Conservation (phyloP, 2,329 filamentous ascomycete genomes). For the Colletotrichum horii region DNA sequence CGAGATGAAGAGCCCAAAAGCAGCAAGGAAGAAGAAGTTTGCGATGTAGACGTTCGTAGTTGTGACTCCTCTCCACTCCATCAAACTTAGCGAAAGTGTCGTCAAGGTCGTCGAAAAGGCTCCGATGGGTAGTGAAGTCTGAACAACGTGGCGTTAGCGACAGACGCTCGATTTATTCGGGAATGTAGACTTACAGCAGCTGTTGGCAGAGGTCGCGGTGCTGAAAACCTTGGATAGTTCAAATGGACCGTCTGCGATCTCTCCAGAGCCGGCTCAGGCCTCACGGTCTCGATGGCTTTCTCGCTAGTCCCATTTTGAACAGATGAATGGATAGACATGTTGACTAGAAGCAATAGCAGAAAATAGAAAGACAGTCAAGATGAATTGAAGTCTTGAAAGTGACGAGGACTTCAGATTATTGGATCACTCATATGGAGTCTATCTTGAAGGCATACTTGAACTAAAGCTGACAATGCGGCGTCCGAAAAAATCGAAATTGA, state of each 20-base stretch:
- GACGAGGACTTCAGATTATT: not conserved
- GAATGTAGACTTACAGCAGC: not conserved
- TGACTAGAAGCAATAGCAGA: not conserved
- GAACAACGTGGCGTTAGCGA: not conserved
- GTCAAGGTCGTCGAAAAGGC: constrained; percentile 60
- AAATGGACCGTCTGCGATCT: not conserved
- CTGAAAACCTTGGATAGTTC: not conserved
- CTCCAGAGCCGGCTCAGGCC: not conserved
- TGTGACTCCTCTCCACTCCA: constrained; percentile 58
- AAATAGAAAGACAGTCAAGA: not conserved
- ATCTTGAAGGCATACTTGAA: not conserved
- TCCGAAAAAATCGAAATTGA: not conserved
- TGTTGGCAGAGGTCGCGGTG: constrained; percentile 3
- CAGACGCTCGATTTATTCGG: not conserved
- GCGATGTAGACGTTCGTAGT: constrained; percentile 57
- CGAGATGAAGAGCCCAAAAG: constrained; percentile 56
- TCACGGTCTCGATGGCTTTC: not conserved
- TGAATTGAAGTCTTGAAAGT: not conserved
- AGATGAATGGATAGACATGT: not conserved
- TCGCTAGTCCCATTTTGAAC: not conserved
- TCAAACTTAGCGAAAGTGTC: constrained; percentile 57
- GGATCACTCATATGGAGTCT: not conserved
- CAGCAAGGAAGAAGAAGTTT: constrained; percentile 57
- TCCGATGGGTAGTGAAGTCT: constrained; percentile 55
- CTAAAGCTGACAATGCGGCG: not conserved